Percentiles rank a stretch among this genome's conserved stretches.
These are phyloP conservation scores for Paraphysoderma sedebokerense DNA, from an alignment of 371 early-diverging fungal genomes.

Conservation along the genomic window DNA sequence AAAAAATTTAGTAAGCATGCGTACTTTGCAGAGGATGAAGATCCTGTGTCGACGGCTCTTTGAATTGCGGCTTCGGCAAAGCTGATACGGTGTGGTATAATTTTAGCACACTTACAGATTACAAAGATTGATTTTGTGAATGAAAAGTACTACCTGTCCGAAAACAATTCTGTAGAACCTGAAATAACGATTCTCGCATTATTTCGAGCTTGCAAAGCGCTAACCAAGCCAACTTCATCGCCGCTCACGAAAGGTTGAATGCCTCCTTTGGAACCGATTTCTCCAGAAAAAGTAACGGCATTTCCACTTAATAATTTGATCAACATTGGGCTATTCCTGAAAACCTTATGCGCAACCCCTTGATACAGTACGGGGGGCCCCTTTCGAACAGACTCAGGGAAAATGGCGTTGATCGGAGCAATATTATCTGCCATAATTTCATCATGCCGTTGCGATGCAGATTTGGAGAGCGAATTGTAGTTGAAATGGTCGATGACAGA, in stretches of 20 bases:
- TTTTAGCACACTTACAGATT: neutral
- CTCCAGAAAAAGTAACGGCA: conserved; percentile 15
- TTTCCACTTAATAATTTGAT: conserved; percentile 43
- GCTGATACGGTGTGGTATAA: too few species aligned
- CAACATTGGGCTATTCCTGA: conserved; percentile 33
- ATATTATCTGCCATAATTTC: conserved; percentile 14
- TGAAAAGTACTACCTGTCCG: conserved; percentile 28
- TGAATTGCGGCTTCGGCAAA: too few species aligned
- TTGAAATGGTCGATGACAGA: conserved; percentile 51
- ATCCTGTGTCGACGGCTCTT: too few species aligned
- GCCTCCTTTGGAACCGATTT: conserved; percentile 14
- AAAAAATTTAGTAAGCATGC: too few species aligned
- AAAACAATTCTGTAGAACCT: conserved; percentile 65
- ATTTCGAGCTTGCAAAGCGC: conserved; percentile 68
- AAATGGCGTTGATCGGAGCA: conserved; percentile 4
- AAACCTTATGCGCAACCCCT: conserved; percentile 53
- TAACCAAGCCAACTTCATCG: conserved; percentile 39
- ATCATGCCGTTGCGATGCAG: too few species aligned
- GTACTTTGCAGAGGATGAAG: too few species aligned
- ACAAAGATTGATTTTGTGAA: neutral
- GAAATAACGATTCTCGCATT: conserved; percentile 73
- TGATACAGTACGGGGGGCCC: conserved; percentile 40
- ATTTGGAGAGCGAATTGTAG: conserved; percentile 16
- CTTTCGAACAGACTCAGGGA: neutral
- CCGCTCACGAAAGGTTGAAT: conserved; percentile 25